Evolutionary conservation across 2,329 filamentous ascomycete genomes (phyloP).

Genomic region (Mycosphaerelloides madeirae): DNA sequence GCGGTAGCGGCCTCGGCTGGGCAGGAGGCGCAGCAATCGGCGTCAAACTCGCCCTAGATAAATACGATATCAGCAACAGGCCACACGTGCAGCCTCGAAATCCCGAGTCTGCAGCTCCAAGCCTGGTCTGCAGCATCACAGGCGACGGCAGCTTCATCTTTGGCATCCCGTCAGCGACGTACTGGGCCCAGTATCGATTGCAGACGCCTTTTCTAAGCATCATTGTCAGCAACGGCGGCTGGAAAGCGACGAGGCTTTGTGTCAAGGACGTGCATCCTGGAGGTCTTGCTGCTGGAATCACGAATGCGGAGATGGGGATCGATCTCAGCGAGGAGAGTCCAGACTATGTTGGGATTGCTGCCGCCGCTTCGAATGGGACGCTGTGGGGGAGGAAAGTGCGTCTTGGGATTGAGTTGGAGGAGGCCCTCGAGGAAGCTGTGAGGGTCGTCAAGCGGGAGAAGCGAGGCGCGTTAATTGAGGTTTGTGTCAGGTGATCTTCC

Average conservation of each 20-base stretch:
- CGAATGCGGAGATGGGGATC: conserved; percentile 12
- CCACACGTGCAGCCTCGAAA: conserved; percentile 1
- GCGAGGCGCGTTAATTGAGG: conserved; percentile 11
- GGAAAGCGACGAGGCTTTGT: conserved; percentile 15
- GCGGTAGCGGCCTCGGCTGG: conserved; percentile 20
- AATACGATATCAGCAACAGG: conserved; percentile 12
- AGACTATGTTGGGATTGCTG: conserved; percentile 16
- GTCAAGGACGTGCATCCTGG: conserved; percentile 18
- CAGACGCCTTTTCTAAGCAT: conserved; percentile 16
- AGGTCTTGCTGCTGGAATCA: conserved; percentile 11
- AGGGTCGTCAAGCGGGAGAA: no score
- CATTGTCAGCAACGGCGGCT: conserved; percentile 21
- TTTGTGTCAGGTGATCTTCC: no score
- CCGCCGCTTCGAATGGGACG: conserved; percentile 7
- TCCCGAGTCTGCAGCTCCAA: neutral
- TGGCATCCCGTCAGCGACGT: conserved; percentile 9
- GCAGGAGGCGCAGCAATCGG: conserved; percentile 18
- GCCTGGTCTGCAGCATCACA: conserved; percentile 10
- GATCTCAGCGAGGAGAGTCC: conserved; percentile 14
- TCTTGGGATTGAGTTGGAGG: conserved; percentile 5
- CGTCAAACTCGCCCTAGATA: conserved; percentile 13
- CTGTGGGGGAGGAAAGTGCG: conserved; percentile 9
- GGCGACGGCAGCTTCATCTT: conserved; percentile 15
- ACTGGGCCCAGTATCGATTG: conserved; percentile 10
- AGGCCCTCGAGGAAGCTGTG: conserved; percentile 6